Evolutionary conservation across 176 grass and related monocot genomes (phyloP).

Genomic region (Microstegium vimineum): DNA sequence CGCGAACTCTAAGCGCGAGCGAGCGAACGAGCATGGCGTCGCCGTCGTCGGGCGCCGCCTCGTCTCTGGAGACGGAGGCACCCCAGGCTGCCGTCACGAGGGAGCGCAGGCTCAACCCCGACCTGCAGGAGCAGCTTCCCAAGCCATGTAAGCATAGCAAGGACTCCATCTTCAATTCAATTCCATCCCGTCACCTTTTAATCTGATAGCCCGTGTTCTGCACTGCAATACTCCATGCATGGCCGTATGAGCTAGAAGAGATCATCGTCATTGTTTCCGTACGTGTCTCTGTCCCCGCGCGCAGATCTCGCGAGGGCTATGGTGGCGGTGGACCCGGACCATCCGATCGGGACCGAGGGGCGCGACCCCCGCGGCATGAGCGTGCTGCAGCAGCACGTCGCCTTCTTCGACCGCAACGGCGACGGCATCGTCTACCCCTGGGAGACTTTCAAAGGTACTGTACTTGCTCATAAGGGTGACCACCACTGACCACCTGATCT

Average conservation of each 20-base stretch:
- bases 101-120: constrained; percentile 26
- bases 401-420: constrained; percentile 69
- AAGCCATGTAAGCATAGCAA: constrained; percentile 37
- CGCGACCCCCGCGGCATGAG: constrained; percentile 42
- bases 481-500: not conserved
- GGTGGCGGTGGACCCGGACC: constrained; percentile 47
- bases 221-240: too few relatives aligned
- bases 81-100: constrained; percentile 37
- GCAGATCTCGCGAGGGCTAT: constrained; percentile 61
- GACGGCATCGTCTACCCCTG: constrained; percentile 56
- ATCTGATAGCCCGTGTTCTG: not conserved
- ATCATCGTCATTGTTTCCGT: too few relatives aligned
- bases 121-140: not conserved
- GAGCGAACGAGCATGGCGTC: constrained; percentile 9
- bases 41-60: not conserved
- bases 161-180: not conserved
- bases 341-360: constrained; percentile 42
- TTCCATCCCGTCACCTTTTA: not conserved
- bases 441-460: constrained; percentile 44
- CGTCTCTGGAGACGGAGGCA: constrained; percentile 42
- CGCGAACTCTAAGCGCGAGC: not conserved
- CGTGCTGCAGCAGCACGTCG: constrained; percentile 65
- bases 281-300: not conserved
- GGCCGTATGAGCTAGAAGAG: too few relatives aligned
- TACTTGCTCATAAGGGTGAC: too few relatives aligned